Percentiles rank a stretch among this genome's conserved stretches.
Evolutionary conservation across 108 stramenopile species (phyloP).

Genomic region (Stephanodiscus triporus): DNA sequence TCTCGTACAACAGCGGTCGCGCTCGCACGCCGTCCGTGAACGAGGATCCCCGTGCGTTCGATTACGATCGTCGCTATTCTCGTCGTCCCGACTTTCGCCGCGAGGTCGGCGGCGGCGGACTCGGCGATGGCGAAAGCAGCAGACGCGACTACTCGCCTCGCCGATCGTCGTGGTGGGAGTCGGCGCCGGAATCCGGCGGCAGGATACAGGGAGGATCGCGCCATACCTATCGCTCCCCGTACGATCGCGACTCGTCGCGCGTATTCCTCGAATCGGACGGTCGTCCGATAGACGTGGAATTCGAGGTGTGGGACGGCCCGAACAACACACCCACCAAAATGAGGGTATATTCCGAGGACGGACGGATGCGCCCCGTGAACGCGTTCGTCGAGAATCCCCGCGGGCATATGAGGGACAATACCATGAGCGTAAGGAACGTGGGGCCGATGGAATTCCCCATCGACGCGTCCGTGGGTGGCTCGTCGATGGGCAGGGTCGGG

Average conservation of each 20-base stretch:
- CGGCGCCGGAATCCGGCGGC: constrained; percentile 6
- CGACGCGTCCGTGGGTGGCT: constrained; percentile 29
- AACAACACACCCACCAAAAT: constrained; percentile 52
- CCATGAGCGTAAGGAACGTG: constrained; percentile 44
- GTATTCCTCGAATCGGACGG: constrained; percentile 51
- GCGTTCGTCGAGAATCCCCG: constrained; percentile 39
- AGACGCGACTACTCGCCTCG: constrained; percentile 1
- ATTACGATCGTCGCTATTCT: constrained; percentile 36
- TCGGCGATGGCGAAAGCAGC: background rate
- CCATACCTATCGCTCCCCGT: constrained; percentile 25
- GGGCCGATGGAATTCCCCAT: constrained; percentile 57
- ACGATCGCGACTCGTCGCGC: constrained; percentile 29
- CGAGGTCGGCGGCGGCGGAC: background rate
- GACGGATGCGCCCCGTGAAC: constrained; percentile 43
- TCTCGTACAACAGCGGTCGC: constrained; percentile 3
- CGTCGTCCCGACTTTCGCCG: constrained; percentile 22
- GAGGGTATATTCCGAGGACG: constrained; percentile 57
- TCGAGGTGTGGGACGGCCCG: constrained; percentile 60
- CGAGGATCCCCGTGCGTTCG: constrained; percentile 42
- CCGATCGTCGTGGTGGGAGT: constrained; percentile 41
- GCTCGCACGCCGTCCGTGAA: constrained; percentile 24
- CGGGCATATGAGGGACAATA: constrained; percentile 20
- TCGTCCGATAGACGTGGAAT: constrained; percentile 41
- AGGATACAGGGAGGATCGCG: constrained; percentile 47
- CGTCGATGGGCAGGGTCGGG: background rate